Base-by-base conservation (phyloP, 495 filamentous ascomycete species). In the Tuber magnatum region DNA sequence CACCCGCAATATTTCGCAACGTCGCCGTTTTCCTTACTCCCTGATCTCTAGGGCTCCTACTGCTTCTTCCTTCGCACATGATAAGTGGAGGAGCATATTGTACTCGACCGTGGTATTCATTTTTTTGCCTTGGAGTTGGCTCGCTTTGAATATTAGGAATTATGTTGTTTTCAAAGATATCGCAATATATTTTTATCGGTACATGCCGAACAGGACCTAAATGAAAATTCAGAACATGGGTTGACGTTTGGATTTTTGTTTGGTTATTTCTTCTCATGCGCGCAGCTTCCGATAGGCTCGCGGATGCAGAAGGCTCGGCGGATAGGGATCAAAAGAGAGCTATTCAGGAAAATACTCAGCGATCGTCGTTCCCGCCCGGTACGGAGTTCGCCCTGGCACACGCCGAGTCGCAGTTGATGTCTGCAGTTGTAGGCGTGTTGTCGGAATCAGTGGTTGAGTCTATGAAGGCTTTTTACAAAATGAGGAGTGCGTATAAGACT, bases 381-480 rank as follows among this genome's bases (percentile, higher is more conserved):
- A 90, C 91, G 6, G 95, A 99, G 83, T 98, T 91, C 84, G 89
- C 91, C 0, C 85, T 98, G 6, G 91, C 88, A 74, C 86, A 91
- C 80, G 92, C 93, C 18, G 89, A 97, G 85, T 88, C 92, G 3
- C 92, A 97, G 79, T 84, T 99, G 71, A 97, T 97, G 92, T 88
- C 87, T 80, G 96, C 95, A 10, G 91, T 99, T 24, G 88, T 97
- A 7, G 93, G 88, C 1, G 92, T 98, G 14, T 85, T 97, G 78
- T 96, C 94, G 76, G 95, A 98, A 83, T 97, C 93, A 80, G 84
- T 98, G 78, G 95, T 94, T 0, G 95, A 98, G 79, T 93, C 90
- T 69, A 88, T 99, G 81, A 92, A 91, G 83, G 93, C 92, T 1
- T 97, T 98, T 78, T 97, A 97, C 82, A 95, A 94, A 83, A 82